These are phyloP conservation scores for Galerina sulciceps DNA, from an alignment of 768 basidiomycete genomes.

Conservation along the genomic window DNA sequence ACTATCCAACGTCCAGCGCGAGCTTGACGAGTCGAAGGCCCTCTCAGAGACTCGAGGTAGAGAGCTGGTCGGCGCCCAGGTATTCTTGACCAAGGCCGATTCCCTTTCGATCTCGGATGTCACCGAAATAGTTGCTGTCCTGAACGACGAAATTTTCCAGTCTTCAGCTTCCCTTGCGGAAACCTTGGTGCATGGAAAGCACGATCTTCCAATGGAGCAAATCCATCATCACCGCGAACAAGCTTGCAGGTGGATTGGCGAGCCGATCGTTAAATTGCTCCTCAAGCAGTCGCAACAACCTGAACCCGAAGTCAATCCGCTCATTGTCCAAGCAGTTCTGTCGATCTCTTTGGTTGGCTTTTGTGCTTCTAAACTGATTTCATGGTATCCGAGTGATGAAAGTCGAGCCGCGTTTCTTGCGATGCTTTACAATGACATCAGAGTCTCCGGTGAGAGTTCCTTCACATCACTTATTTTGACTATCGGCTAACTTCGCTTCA, in stretches of 20 bases:
- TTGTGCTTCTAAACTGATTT: constrained; percentile 7
- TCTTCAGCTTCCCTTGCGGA: constrained; percentile 24
- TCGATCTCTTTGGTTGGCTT: constrained; percentile 14
- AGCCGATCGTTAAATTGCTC: constrained; percentile 9
- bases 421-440: constrained; percentile 18
- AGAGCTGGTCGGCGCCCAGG: constrained; percentile 23
- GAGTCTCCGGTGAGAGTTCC: constrained; percentile 11
- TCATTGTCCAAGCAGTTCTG: constrained; percentile 20
- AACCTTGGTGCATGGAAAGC: constrained; percentile 46
- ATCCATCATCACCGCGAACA: background rate
- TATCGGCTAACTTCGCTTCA: background rate
- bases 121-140: constrained; percentile 20
- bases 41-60: constrained; percentile 38
- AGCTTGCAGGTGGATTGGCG: constrained; percentile 8
- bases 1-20: constrained; percentile 7
- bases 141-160: constrained; percentile 25
- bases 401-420: constrained; percentile 6
- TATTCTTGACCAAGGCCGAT: constrained; percentile 24
- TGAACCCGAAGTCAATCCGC: constrained; percentile 14
- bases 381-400: constrained; percentile 16
- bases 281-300: background rate
- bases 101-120: constrained; percentile 18
- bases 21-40: constrained; percentile 15
- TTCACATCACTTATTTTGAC: background rate
- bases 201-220: constrained; percentile 41